Evolutionary conservation across 441 rosid species (phyloP), one percentile per base, ranked within the genome.

Genomic region (Adansonia madagascariensis): DNA sequence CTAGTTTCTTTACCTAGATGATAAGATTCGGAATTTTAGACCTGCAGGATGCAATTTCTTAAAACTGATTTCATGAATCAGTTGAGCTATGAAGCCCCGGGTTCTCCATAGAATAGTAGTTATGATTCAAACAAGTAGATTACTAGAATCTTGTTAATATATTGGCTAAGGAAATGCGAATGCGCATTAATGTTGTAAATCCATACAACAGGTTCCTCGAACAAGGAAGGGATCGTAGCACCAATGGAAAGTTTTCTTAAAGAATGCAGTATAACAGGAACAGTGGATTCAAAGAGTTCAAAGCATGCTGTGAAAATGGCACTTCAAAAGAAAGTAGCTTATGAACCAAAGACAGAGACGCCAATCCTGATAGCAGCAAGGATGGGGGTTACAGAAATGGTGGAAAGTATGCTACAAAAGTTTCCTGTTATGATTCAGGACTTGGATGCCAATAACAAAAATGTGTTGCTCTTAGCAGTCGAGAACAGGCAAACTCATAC

Each of bases 381-480:
- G 77, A 64, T 22, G 8, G 83, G 85, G 3, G 62, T 77, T 14
- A 41, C 49, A 4, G 79, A 83, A 47, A 60, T 80, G 70, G 80
- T 83, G 39, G 78, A 61, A 8, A 68, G 64, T 17, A 72, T 78
- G 11, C 63, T 83, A 3, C 72, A 75, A 0, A 53, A 39, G n/a
- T 75, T 75, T 57, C 83, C 86, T 0, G 73, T 70, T 39, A 75
- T 84, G 1, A 61, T 78, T 9, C 73, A 68, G 31, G 86, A 83
- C 7, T 3, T 55, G 73, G 47, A 80, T 50, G 10, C 27, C 10
- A 10, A 83, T 0, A 59, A 63, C 27, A 80, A 78, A 67, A 83
- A 83, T 27, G 9, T 62, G 0, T 73, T 83, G 78, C 76, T 83
- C 44, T 61, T 84, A 31, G 82, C 84, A 4, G 84, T 81, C 2